A percentile compares a stretch with the other conserved stretches of the same genome.
phyloP scores from a whole-genome alignment of 192 early-diverging fungal species.

The Backusella sp. region DNA sequence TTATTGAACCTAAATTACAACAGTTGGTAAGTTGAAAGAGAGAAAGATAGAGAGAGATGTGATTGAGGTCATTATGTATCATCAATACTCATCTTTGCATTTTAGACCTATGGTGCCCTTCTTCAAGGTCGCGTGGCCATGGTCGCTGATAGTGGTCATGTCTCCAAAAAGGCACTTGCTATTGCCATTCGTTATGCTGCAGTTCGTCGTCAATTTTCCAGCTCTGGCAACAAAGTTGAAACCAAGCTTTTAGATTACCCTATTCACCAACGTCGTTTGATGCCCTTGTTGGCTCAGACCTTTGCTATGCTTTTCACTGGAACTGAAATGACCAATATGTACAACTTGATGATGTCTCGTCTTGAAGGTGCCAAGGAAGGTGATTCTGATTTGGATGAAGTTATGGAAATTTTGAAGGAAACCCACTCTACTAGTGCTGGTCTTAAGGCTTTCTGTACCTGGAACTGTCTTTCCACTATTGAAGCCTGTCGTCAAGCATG shows the following conservation, averaged over 20 bases:
- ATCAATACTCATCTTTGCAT: neutral
- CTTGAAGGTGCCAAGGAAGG: slow-evolving; percentile 66
- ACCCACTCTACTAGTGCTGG: slow-evolving; percentile 90
- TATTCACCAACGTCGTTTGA: slow-evolving; percentile 91
- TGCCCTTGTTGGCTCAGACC: slow-evolving; percentile 87
- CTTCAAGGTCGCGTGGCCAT: slow-evolving; percentile 82
- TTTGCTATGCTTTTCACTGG: slow-evolving; percentile 92
- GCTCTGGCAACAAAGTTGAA: slow-evolving; percentile 62
- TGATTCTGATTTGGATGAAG: slow-evolving; percentile 56
- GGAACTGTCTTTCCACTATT: slow-evolving; percentile 86
- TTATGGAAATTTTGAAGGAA: slow-evolving; percentile 83
- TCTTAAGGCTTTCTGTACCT: slow-evolving; percentile 93
- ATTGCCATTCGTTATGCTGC: slow-evolving; percentile 92
- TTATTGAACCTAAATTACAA: slow-evolving; percentile 78
- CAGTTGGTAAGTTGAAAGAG: slow-evolving; percentile 51
- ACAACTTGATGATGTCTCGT: slow-evolving; percentile 73
- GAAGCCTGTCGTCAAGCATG: slow-evolving; percentile 89
- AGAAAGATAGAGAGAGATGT: neutral
- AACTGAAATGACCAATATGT: slow-evolving; percentile 77
- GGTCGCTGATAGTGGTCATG: slow-evolving; percentile 83
- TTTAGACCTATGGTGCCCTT: slow-evolving; percentile 78
- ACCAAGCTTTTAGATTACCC: slow-evolving; percentile 92
- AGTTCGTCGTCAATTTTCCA: slow-evolving; percentile 86
- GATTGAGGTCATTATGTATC: neutral
- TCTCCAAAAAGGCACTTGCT: slow-evolving; percentile 86